Percentiles rank a stretch among this genome's conserved stretches.
Conservation (phyloP, 2,329 filamentous ascomycete genomes). For the Clonostachys chloroleuca region DNA sequence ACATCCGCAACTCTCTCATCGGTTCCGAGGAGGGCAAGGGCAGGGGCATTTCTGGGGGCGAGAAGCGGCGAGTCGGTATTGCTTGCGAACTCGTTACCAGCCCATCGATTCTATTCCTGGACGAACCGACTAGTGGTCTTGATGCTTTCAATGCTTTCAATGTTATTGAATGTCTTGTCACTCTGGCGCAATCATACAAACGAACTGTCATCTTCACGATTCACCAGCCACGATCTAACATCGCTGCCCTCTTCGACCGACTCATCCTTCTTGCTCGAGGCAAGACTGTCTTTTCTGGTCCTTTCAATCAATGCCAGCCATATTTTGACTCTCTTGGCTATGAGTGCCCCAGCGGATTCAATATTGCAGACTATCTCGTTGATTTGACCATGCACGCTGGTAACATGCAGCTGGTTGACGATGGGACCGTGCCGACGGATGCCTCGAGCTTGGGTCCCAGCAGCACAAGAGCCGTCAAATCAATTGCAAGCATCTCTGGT, state of each 20-base stretch:
- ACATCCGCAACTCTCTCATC: slow-evolving; percentile 92
- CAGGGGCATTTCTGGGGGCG: slow-evolving; percentile 92
- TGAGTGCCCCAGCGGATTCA: slow-evolving; percentile 91
- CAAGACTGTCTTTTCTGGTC: slow-evolving; percentile 87
- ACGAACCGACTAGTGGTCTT: slow-evolving; percentile 93
- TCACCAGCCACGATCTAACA: slow-evolving; percentile 96
- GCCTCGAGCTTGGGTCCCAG: slow-evolving; percentile 71
- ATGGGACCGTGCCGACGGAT: slow-evolving; percentile 48
- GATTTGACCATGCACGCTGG: slow-evolving; percentile 97
- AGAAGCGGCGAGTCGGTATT: slow-evolving; percentile 94
- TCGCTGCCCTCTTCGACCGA: slow-evolving; percentile 93
- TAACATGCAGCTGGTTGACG: slow-evolving; percentile 48
- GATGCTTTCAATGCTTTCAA: slow-evolving; percentile 99
- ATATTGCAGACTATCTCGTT: slow-evolving; percentile 96
- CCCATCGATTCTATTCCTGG: slow-evolving; percentile 92
- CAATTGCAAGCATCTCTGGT: slow-evolving; percentile 78
- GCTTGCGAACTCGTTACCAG: slow-evolving; percentile 97
- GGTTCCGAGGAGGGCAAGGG: slow-evolving; percentile 93
- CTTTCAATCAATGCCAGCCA: slow-evolving; percentile 79
- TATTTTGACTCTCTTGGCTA: slow-evolving; percentile 95
- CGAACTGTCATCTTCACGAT: slow-evolving; percentile 98
- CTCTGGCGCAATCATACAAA: slow-evolving; percentile 92
- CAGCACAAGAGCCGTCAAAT: slow-evolving; percentile 85
- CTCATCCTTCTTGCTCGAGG: slow-evolving; percentile 88
- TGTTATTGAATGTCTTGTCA: slow-evolving; percentile 93